Percentiles rank a stretch among this genome's conserved stretches.
These are phyloP conservation scores for Spizellomyces punctatus DNA, from an alignment of 192 early-diverging fungal species.

Conservation along the genomic window DNA sequence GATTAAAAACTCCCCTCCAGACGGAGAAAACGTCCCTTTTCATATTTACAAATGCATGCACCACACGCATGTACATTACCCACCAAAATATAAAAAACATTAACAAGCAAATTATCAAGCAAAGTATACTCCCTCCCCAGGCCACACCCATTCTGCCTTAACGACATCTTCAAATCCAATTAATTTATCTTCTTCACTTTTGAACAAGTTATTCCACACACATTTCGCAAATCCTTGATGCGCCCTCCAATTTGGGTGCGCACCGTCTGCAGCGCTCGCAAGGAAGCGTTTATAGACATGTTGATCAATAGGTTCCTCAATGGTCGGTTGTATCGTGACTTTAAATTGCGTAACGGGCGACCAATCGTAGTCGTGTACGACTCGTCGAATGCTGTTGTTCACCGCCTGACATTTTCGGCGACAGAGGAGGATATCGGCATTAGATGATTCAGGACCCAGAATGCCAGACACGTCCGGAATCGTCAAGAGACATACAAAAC, in stretches of 20 bases:
- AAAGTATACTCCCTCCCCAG: no score
- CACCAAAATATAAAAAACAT: no score
- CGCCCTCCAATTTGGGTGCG: neutral
- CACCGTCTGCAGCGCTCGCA: constrained; percentile 1
- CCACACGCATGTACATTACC: no score
- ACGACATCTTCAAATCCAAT: no score
- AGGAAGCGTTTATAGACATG: neutral
- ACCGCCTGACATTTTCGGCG: neutral
- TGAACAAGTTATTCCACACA: neutral
- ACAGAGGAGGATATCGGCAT: neutral
- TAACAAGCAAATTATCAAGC: no score
- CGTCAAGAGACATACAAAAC: neutral
- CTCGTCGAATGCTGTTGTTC: neutral
- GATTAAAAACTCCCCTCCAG: no score
- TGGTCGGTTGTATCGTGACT: neutral
- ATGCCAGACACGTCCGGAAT: neutral
- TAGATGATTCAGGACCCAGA: neutral
- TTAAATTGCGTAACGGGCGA: neutral
- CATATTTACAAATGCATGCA: no score
- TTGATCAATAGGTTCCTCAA: neutral
- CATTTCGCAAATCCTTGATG: constrained; percentile 1
- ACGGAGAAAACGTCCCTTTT: no score
- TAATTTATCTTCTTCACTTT: neutral
- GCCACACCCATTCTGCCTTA: no score
- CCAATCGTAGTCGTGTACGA: neutral